A percentile compares a stretch with the other conserved stretches of the same genome.
These are phyloP conservation scores for Arctium lappa DNA, from an alignment of 129 eudicot species.

Conservation along the genomic window DNA sequence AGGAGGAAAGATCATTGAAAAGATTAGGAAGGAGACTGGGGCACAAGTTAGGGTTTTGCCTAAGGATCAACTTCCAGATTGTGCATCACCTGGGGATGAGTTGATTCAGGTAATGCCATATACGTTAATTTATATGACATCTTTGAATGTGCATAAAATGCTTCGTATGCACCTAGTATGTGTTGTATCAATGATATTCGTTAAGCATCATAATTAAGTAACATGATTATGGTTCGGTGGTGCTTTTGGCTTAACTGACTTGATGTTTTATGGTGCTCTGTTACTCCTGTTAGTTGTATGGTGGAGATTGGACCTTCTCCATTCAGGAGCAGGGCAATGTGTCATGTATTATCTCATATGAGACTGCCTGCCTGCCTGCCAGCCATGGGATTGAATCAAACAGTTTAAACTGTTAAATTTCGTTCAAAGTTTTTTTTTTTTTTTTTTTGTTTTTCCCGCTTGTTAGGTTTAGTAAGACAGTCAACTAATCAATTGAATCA, in stretches of 20 bases:
- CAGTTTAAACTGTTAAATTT: neutral
- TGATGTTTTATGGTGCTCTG: neutral
- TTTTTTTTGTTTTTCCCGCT: neutral
- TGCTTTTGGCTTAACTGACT: neutral
- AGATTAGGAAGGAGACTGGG: slow-evolving; percentile 42
- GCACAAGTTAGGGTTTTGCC: slow-evolving; percentile 57
- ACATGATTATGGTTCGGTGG: neutral
- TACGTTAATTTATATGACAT: neutral
- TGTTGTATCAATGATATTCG: neutral
- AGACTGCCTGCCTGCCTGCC: neutral
- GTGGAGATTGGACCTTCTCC: neutral
- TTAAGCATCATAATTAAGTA: neutral
- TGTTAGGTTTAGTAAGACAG: neutral
- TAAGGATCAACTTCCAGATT: slow-evolving; percentile 40
- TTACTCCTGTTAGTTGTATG: neutral
- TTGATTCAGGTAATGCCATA: slow-evolving; percentile 41
- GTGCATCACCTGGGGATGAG: slow-evolving; percentile 54
- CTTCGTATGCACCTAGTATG: neutral
- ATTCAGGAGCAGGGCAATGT: neutral
- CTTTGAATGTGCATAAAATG: neutral
- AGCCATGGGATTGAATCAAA: neutral
- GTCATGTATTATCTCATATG: neutral
- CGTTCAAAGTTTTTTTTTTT: neutral
- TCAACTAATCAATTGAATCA: neutral
- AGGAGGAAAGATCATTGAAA: slow-evolving; percentile 56